Evolutionary conservation across 2,329 filamentous ascomycete genomes (phyloP).

Genomic region (Cercospora brassicicola): DNA sequence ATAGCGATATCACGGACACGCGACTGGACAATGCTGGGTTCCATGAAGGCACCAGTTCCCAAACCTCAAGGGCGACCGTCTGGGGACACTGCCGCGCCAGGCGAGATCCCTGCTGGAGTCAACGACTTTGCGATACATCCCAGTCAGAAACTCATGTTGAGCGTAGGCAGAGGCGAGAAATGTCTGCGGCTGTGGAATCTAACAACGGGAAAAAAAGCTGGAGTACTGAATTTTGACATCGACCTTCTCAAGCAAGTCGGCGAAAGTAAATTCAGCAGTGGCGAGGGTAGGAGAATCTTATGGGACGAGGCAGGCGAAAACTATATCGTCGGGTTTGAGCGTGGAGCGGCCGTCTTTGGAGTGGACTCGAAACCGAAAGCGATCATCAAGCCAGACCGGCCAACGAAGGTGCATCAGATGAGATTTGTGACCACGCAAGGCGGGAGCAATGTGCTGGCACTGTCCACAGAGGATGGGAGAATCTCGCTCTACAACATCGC

Average conservation of each 20-base stretch:
- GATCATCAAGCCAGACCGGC: slow-evolving; percentile 64
- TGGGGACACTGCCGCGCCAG: slow-evolving; percentile 82
- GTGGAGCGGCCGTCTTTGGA: slow-evolving; percentile 79
- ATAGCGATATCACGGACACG: slow-evolving; percentile 83
- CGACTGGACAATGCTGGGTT: slow-evolving; percentile 85
- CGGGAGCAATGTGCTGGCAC: slow-evolving; percentile 57
- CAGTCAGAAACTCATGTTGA: slow-evolving; percentile 95
- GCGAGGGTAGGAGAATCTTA: slow-evolving; percentile 77
- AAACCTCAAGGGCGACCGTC: slow-evolving; percentile 77
- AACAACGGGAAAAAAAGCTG: slow-evolving; percentile 92
- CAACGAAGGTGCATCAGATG: slow-evolving; percentile 81
- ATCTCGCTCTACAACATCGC: slow-evolving; percentile 77
- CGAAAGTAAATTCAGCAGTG: slow-evolving; percentile 72
- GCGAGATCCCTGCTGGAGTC: slow-evolving; percentile 79
- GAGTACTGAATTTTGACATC: slow-evolving; percentile 80
- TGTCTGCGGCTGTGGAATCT: slow-evolving; percentile 96
- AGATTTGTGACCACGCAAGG: slow-evolving; percentile 60
- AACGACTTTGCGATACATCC: slow-evolving; percentile 96
- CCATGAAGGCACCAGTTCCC: slow-evolving; percentile 83
- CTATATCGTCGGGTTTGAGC: slow-evolving; percentile 86
- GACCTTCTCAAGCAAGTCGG: slow-evolving; percentile 72
- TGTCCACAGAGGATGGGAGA: slow-evolving; percentile 88
- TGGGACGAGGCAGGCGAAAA: slow-evolving; percentile 79
- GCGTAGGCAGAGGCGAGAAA: slow-evolving; percentile 82
- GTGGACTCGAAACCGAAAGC: slow-evolving; percentile 83